Base-by-base conservation (phyloP, 495 filamentous ascomycete genomes). In the Haplographium delicatum region DNA sequence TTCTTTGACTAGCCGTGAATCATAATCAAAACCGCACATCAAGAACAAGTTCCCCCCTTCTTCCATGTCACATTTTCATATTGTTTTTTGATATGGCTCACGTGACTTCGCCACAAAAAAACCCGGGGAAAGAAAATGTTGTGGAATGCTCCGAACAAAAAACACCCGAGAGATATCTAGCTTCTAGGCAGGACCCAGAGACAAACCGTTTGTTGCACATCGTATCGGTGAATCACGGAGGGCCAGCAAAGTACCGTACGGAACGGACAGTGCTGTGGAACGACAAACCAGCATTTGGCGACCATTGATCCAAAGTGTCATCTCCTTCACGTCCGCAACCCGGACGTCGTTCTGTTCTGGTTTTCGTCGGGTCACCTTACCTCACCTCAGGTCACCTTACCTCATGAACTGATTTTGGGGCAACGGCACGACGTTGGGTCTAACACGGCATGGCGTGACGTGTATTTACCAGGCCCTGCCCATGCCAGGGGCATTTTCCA, bases 141-240 rank as follows among this genome's bases (percentile, higher is more conserved):
- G n/a, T n/a, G n/a, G n/a, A n/a, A n/a, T 13, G 28, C 28, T 31
- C 28, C 6, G 6, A 13, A 13, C 28, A 13, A 31, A 31, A 35
- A 16, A n/a, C 5, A 35, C 35, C 16, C 35, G 18, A 19, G 22
- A 39, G 3, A 4, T 19, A 19, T 1, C 35, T 19, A 35, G 13
- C 5, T 35, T 39, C 35, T 13, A 19, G 35, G 8, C 35, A 39
- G 9, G 16, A 19, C 20, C 26, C n/a, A 19, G 22, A 31, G 15
- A 9, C 19, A 25, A 46, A 46, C 16, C 1, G 20, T 40, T 49
- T 49, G 31, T 38, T 49, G 46, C 22, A 39, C 7, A 39, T 46
- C 43, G 26, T 15, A 46, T 35, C 33, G 33, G 5, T 5, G 13
- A 5, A 5, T n/a, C n/a, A n/a, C n/a, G n/a, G 11, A 35, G 13